A percentile compares a stretch with the other conserved stretches of the same genome.
These are phyloP conservation scores for Fistulinella prunicolor DNA, from an alignment of 768 basidiomycete species.

Conservation along the genomic window DNA sequence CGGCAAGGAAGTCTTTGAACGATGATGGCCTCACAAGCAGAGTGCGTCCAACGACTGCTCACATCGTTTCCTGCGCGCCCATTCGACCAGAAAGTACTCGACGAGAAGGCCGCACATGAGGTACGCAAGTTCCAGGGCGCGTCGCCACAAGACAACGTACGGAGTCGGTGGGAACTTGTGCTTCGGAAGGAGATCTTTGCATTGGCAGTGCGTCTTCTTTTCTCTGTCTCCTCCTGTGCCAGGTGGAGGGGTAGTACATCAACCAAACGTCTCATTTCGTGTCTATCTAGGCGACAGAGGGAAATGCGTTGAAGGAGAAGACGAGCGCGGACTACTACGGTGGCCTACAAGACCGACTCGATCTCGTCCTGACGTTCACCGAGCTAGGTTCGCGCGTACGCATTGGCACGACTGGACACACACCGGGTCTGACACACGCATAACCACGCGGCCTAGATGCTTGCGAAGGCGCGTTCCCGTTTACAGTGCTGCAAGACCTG, in stretches of 20 bases:
- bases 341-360: slow-evolving; percentile 58
- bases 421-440: background rate
- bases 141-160: slow-evolving; percentile 55
- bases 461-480: slow-evolving; percentile 73
- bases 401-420: background rate
- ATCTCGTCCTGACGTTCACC: slow-evolving; percentile 72
- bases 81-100: slow-evolving; percentile 44
- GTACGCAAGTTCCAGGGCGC: slow-evolving; percentile 42
- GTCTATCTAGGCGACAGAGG: slow-evolving; percentile 59
- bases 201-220: slow-evolving; percentile 55
- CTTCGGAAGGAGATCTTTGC: slow-evolving; percentile 69
- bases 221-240: background rate
- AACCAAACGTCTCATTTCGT: too few relatives aligned
- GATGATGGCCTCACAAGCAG: slow-evolving; percentile 50
- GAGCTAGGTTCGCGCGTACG: slow-evolving; percentile 56
- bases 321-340: slow-evolving; percentile 54
- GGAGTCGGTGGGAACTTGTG: slow-evolving; percentile 72
- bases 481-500: slow-evolving; percentile 73
- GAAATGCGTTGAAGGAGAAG: slow-evolving; percentile 53
- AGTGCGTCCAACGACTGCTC: slow-evolving; percentile 50
- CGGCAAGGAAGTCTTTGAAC: slow-evolving; percentile 23
- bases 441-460: slow-evolving; percentile 50
- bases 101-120: slow-evolving; percentile 47
- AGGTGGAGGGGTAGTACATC: too few relatives aligned
- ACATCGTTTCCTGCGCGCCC: slow-evolving; percentile 50